A percentile compares a stretch with the other conserved stretches of the same genome.
Conservation (phyloP, 352 stramenopile genomes). For the Globisporangium iwayamae region DNA sequence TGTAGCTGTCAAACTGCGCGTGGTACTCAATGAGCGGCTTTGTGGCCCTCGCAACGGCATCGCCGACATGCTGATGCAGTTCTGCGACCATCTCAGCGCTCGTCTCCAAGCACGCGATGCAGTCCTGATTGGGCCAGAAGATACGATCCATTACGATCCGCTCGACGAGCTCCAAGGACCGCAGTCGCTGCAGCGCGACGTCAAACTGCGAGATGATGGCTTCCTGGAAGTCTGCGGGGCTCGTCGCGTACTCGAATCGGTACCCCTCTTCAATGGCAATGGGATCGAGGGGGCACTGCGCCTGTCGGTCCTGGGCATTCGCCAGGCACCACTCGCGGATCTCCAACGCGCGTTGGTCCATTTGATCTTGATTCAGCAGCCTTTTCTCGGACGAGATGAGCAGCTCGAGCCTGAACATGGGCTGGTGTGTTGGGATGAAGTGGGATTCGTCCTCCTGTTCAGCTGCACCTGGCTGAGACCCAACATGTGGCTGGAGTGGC, state of each 20-base stretch:
- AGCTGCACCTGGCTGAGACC: not conserved
- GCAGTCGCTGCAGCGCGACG: slow-evolving; percentile 65
- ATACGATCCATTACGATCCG: slow-evolving; percentile 93
- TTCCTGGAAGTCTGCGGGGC: slow-evolving; percentile 60
- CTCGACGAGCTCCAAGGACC: slow-evolving; percentile 89
- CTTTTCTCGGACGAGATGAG: slow-evolving; percentile 53
- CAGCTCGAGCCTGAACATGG: slow-evolving; percentile 72
- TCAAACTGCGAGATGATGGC: slow-evolving; percentile 79
- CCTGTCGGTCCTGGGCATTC: slow-evolving; percentile 45
- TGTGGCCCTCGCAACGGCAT: slow-evolving; percentile 40
- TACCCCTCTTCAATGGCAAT: slow-evolving; percentile 42
- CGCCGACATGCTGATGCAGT: slow-evolving; percentile 49
- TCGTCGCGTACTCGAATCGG: slow-evolving; percentile 80
- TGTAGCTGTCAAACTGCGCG: slow-evolving; percentile 76
- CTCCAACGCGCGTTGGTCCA: slow-evolving; percentile 43
- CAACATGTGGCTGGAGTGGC: not conserved
- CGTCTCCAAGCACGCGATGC: slow-evolving; percentile 81
- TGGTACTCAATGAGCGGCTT: slow-evolving; percentile 75
- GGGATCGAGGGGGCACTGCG: slow-evolving; percentile 53
- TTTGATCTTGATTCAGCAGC: slow-evolving; percentile 51
- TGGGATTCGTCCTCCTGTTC: not conserved
- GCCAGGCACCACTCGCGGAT: slow-evolving; percentile 66
- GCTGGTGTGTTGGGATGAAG: slow-evolving; percentile 36
- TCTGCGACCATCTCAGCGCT: slow-evolving; percentile 53
- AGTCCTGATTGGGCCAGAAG: slow-evolving; percentile 93